Evolutionary conservation across 2,329 filamentous ascomycete species (phyloP).

Genomic region (Fusarium acutatum): DNA sequence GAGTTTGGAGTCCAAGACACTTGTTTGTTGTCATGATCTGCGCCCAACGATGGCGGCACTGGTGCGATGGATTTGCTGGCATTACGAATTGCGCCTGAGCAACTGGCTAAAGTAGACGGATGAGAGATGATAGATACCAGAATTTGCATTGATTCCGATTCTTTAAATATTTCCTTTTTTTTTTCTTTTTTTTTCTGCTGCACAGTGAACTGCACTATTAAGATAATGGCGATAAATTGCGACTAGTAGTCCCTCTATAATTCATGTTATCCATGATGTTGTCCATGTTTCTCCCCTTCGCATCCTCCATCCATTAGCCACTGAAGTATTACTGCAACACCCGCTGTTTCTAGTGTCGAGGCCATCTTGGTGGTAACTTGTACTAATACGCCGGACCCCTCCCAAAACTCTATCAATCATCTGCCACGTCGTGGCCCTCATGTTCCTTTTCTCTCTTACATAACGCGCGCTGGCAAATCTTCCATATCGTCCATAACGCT

Average conservation of each 20-base stretch:
- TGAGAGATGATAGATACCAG: constrained; percentile 23
- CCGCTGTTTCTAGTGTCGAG: background rate
- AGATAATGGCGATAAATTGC: background rate
- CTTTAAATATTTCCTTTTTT: background rate
- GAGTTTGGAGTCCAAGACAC: constrained; percentile 19
- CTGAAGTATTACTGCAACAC: constrained; percentile 19
- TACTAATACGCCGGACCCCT: constrained; percentile 9
- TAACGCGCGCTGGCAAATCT: constrained; percentile 50
- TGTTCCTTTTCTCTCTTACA: background rate
- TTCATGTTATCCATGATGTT: background rate
- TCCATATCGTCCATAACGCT: constrained; percentile 56
- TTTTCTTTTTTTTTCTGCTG: background rate
- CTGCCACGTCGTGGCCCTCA: background rate
- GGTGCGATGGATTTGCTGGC: background rate
- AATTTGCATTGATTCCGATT: background rate
- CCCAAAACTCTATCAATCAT: background rate
- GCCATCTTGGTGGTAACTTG: constrained; percentile 12
- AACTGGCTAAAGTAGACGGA: constrained; percentile 19
- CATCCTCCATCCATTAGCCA: constrained; percentile 1
- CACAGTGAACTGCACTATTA: background rate
- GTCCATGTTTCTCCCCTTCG: background rate
- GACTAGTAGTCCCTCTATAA: constrained; percentile 1
- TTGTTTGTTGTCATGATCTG: constrained; percentile 16
- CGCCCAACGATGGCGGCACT: background rate
- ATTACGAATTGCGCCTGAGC: background rate